A percentile compares a stretch with the other conserved stretches of the same genome.
Conservation (phyloP, 1,139 yeast genomes). For the Candida pseudocylindracea region DNA sequence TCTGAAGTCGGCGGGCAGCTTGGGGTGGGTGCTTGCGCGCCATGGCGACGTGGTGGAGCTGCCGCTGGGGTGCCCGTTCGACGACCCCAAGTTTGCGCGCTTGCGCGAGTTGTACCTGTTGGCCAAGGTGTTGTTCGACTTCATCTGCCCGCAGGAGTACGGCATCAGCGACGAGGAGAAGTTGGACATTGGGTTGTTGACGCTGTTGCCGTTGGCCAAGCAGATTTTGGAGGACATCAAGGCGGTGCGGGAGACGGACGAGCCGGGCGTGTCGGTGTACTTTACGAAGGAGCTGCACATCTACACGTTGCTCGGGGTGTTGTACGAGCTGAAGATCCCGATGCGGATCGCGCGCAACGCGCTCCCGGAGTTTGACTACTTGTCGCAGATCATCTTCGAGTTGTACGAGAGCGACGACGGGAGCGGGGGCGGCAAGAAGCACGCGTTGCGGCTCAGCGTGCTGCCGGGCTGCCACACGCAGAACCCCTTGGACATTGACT, state of each 20-base stretch:
- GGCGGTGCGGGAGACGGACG: constrained; percentile 52
- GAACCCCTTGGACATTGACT: constrained; percentile 89
- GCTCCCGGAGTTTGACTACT: constrained; percentile 84
- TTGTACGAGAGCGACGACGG: constrained; percentile 64
- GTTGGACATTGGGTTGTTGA: constrained; percentile 82
- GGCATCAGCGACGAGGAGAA: constrained; percentile 94
- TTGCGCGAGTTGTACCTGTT: constrained; percentile 74
- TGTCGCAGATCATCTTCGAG: constrained; percentile 90
- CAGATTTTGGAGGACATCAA: constrained; percentile 69
- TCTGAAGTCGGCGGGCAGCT: constrained; percentile 5
- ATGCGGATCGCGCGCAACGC: constrained; percentile 90
- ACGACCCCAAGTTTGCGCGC: constrained; percentile 56
- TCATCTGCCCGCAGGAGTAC: constrained; percentile 95
- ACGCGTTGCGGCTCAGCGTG: constrained; percentile 67
- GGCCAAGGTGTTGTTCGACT: constrained; percentile 87
- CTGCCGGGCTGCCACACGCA: constrained; percentile 98
- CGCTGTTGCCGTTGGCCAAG: constrained; percentile 84
- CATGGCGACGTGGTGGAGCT: constrained; percentile 2
- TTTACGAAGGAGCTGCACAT: constrained; percentile 96
- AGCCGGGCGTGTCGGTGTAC: constrained; percentile 71
- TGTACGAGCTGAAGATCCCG: constrained; percentile 87
- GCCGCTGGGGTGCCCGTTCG: constrained; percentile 17
- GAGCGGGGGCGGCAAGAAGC: constrained; percentile 46
- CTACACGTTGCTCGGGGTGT: constrained; percentile 74
- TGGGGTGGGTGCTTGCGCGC: too few species aligned